phyloP scores from a whole-genome alignment of 108 stramenopile species.

The Skeletonema costatum region DNA sequence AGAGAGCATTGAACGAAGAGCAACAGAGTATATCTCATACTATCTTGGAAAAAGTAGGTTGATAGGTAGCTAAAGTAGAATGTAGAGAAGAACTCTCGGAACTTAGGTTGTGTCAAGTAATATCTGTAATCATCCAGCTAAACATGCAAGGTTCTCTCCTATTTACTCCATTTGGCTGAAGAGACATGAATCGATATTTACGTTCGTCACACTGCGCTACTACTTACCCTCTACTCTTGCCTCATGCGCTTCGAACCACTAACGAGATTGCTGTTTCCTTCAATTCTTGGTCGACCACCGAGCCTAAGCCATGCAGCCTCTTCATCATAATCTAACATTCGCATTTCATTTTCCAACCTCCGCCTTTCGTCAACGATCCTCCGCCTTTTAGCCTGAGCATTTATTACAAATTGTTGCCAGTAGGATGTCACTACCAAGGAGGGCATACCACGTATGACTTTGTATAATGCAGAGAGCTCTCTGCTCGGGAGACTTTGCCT shows the following conservation, averaged over 20 bases:
- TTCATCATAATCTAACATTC: background rate
- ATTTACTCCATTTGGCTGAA: too few species aligned
- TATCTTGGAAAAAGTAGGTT: too few species aligned
- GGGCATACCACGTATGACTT: background rate
- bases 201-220: too few species aligned
- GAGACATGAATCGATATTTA: too few species aligned
- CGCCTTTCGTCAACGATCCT: background rate
- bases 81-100: too few species aligned
- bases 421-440: background rate
- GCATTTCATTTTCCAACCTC: background rate
- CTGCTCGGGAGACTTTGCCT: background rate
- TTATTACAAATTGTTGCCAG: background rate
- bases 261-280: background rate
- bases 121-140: too few species aligned
- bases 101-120: too few species aligned
- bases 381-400: background rate
- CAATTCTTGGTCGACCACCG: background rate
- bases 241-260: background rate
- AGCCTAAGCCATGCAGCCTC: background rate
- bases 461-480: background rate
- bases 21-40: too few species aligned
- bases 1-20: too few species aligned
- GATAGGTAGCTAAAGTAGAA: too few species aligned
- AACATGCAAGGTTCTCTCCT: too few species aligned
- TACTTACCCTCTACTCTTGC: background rate